These are phyloP conservation scores for Erodium texanum DNA, from an alignment of 441 rosid genomes.

Conservation along the genomic window DNA sequence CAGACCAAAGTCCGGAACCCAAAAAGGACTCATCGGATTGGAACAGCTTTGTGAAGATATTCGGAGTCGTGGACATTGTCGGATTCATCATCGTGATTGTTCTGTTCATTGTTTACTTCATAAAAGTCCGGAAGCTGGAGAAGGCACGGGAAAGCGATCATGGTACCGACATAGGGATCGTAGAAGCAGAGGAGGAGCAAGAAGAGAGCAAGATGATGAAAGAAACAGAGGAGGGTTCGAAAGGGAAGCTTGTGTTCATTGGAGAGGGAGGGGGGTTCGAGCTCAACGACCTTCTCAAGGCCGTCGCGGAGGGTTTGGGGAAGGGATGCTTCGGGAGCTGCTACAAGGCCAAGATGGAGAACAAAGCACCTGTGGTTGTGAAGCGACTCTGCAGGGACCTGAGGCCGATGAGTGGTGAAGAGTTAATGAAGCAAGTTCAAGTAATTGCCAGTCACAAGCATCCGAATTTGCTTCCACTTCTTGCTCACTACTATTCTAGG, in stretches of 20 bases:
- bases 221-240: conserved; percentile 21
- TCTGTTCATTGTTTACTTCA: conserved; percentile 30
- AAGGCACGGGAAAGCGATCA: background rate
- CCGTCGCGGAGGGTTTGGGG: conserved; percentile 43
- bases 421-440: conserved; percentile 29
- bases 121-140: conserved; percentile 23
- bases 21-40: conserved; percentile 9
- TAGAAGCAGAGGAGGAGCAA: background rate
- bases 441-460: conserved; percentile 29
- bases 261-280: conserved; percentile 22
- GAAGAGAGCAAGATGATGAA: background rate
- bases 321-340: conserved; percentile 36
- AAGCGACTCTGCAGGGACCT: conserved; percentile 36
- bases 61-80: conserved; percentile 21
- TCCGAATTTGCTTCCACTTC: conserved; percentile 44
- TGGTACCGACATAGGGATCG: conserved; percentile 5
- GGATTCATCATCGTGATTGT: conserved; percentile 31
- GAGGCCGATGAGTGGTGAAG: conserved; percentile 37
- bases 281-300: conserved; percentile 35
- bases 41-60: conserved; percentile 1
- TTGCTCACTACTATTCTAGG: conserved; percentile 40
- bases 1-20: conserved; percentile 1
- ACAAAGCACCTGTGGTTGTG: conserved; percentile 28
- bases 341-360: conserved; percentile 36
- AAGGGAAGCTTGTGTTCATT: conserved; percentile 29